Evolutionary conservation across 768 basidiomycete genomes (phyloP), one percentile per base, ranked within the genome.

Genomic region (Pleurotus cornucopiae): DNA sequence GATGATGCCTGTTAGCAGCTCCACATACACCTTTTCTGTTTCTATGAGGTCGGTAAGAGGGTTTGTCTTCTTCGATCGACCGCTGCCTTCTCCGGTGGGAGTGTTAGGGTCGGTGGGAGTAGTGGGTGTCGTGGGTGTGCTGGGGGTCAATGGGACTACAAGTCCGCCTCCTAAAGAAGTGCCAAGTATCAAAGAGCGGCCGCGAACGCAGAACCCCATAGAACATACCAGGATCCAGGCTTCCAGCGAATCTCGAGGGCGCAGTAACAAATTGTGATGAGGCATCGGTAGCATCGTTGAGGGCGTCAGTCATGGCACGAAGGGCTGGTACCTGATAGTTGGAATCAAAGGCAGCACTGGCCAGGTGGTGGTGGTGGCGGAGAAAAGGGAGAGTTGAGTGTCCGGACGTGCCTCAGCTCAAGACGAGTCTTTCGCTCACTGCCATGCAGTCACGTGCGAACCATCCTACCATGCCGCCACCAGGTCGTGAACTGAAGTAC

Each of bases 21-120:
- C 94, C 11, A 98, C 94, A 73, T 96, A 99, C 21, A 77, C 63
- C 73, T 88, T 92, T 74, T 99, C 97, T 18, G 91, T 95, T 66
- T 95, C 91, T 56, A 98, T 87, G 58, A 99, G 86, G 74, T 99
- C 96, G 5, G 80, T 80, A 54, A 99, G 77, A 21, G 93, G 94
- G 67, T 95, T 98, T 9, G 79, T 65, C 62, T 84, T 88, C 71
- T 79, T 89, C 18, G 77, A 60, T 65, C 77, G 87, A 53, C 51
- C 23, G 39, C 37, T 37, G 30, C 71, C 70, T 41, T 77, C 80
- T 34, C 74, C 58, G 25, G 71, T 64, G 11, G 72, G 54, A 9
- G 72, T 62, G 14, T 61, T 55, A 41, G 71, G 60, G 30, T 26
- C 51, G 30, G 40, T 14, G 23, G 51, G 51, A 54, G 56, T 61